Percentiles rank a stretch among this genome's conserved stretches.
Conservation (phyloP, 495 filamentous ascomycete genomes). For the Penicillium coffeae region DNA sequence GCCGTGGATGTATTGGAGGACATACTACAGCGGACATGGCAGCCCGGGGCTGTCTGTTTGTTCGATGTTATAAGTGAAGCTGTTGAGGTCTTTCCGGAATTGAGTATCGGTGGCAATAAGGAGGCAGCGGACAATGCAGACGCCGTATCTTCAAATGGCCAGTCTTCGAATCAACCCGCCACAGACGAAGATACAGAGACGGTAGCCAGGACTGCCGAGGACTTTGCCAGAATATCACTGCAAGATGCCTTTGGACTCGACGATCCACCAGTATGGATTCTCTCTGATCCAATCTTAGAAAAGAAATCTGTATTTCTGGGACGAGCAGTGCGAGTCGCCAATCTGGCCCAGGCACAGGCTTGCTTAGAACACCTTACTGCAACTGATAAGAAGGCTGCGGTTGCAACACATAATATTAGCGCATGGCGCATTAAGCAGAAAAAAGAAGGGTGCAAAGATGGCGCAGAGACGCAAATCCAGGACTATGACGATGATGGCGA, state of each 20-base stretch:
- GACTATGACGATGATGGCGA: conserved; percentile 97
- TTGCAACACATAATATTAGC: conserved; percentile 88
- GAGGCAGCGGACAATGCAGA: conserved; percentile 4
- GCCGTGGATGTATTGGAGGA: conserved; percentile 63
- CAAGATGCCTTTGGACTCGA: conserved; percentile 35
- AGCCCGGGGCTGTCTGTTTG: conserved; percentile 74
- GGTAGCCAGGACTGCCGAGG: conserved; percentile 9
- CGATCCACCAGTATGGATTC: conserved; percentile 58
- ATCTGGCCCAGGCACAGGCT: conserved; percentile 61
- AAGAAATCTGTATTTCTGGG: conserved; percentile 88
- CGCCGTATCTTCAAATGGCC: neutral
- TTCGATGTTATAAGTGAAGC: conserved; percentile 76
- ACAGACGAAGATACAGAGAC: conserved; percentile 8
- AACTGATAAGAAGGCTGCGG: conserved; percentile 75
- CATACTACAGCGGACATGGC: conserved; percentile 60
- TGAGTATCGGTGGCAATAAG: conserved; percentile 38
- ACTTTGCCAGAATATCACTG: conserved; percentile 28
- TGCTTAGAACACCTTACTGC: conserved; percentile 70
- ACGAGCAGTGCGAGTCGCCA: conserved; percentile 62
- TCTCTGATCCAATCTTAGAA: conserved; percentile 69
- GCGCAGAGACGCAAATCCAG: conserved; percentile 60
- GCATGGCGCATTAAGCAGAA: conserved; percentile 58
- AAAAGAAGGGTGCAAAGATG: conserved; percentile 34
- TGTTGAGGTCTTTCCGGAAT: conserved; percentile 39
- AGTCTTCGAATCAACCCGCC: conserved; percentile 13